Conservation (phyloP, 805 yeast genomes). For the Lachancea quebecensis region DNA sequence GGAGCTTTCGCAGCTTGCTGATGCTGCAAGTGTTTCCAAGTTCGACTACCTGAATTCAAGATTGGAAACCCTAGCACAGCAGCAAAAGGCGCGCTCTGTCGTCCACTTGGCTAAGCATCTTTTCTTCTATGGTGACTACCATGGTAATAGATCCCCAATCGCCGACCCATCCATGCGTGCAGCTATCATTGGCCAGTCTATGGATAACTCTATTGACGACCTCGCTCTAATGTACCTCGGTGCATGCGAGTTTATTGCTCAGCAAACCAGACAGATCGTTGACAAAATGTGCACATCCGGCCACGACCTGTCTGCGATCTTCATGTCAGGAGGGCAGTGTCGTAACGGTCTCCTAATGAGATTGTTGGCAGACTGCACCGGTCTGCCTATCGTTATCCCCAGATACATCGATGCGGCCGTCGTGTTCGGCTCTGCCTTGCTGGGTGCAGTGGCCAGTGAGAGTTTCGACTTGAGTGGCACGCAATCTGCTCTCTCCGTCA, state of each 20-base stretch:
- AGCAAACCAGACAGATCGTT: conserved; percentile 92
- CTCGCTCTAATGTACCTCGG: conserved; percentile 82
- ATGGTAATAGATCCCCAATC: conserved; percentile 96
- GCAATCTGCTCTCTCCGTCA: conserved; percentile 9
- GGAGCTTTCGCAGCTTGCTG: conserved; percentile 61
- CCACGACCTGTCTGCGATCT: conserved; percentile 66
- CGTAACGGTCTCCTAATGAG: conserved; percentile 85
- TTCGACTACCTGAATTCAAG: conserved; percentile 78
- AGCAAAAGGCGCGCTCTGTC: conserved; percentile 58
- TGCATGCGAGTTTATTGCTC: conserved; percentile 96
- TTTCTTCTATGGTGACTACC: conserved; percentile 92
- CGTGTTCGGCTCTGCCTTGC: conserved; percentile 88
- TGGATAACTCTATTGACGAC: conserved; percentile 82
- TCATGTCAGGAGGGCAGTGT: conserved; percentile 95
- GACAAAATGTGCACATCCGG: conserved; percentile 79
- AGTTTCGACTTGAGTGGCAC: conserved; percentile 37
- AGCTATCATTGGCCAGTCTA: conserved; percentile 81
- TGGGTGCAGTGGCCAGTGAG: conserved; percentile 91
- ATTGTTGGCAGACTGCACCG: conserved; percentile 87
- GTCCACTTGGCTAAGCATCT: conserved; percentile 75
- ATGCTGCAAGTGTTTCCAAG: conserved; percentile 59
- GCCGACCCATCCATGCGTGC: conserved; percentile 95
- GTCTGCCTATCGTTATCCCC: conserved; percentile 86
- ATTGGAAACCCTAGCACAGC: conserved; percentile 57
- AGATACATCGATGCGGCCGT: conserved; percentile 95